Evolutionary conservation across 768 basidiomycete genomes (phyloP).

Genomic region (Serendipita sp.): DNA sequence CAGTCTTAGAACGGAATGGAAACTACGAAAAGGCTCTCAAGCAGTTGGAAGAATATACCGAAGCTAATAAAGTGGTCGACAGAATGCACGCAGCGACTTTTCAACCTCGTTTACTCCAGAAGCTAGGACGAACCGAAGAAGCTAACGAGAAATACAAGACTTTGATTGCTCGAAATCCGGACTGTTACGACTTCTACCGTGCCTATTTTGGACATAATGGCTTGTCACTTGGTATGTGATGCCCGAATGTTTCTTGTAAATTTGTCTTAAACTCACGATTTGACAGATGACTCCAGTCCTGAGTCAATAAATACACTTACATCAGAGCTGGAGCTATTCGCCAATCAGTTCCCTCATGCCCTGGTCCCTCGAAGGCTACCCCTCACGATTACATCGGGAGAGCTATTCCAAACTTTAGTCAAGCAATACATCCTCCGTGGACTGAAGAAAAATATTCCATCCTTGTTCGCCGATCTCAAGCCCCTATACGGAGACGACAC

Average conservation of each 20-base stretch:
- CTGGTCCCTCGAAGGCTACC: slow-evolving; percentile 58
- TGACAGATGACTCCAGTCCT: background rate
- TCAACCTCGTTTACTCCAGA: slow-evolving; percentile 63
- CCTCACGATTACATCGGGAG: slow-evolving; percentile 46
- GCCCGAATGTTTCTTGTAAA: background rate
- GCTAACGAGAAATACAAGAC: slow-evolving; percentile 70
- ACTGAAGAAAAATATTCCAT: slow-evolving; percentile 77
- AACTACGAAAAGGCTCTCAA: slow-evolving; percentile 16
- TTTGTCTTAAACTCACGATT: background rate
- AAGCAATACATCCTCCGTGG: slow-evolving; percentile 51
- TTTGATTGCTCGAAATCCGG: slow-evolving; percentile 74
- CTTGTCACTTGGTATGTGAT: slow-evolving; percentile 42
- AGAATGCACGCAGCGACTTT: slow-evolving; percentile 1
- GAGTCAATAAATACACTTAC: background rate
- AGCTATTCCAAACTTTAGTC: slow-evolving; percentile 43
- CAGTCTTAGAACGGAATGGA: slow-evolving; percentile 55
- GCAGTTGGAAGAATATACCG: slow-evolving; percentile 11
- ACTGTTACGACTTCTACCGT: slow-evolving; percentile 63
- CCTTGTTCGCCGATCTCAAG: slow-evolving; percentile 85
- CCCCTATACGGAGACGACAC: slow-evolving; percentile 48
- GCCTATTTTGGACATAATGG: slow-evolving; percentile 54
- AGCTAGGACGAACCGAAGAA: slow-evolving; percentile 41
- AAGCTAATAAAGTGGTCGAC: slow-evolving; percentile 14
- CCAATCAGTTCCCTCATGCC: slow-evolving; percentile 47
- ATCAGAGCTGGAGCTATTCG: slow-evolving; percentile 22